phyloP scores from a whole-genome alignment of 2,329 filamentous ascomycete genomes.

The Monosporascus sp. region DNA sequence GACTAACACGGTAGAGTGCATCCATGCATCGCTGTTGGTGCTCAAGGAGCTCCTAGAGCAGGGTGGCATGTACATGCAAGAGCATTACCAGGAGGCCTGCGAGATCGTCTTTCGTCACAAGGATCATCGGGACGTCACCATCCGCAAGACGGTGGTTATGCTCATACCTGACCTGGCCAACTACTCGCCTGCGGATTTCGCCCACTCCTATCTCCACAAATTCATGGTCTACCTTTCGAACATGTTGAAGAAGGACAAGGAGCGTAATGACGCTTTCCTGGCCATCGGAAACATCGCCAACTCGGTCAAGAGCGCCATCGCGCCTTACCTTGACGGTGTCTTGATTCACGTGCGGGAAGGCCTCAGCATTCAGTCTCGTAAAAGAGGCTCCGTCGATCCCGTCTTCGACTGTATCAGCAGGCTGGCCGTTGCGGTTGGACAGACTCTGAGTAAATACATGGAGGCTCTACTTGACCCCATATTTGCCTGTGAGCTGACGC shows the following conservation, averaged over 20 bases:
- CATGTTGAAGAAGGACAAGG: conserved; percentile 91
- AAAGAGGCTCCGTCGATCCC: conserved; percentile 62
- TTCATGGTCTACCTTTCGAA: conserved; percentile 96
- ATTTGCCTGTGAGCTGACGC: conserved; percentile 91
- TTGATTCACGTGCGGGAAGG: conserved; percentile 91
- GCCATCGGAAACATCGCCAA: conserved; percentile 96
- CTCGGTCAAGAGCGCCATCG: conserved; percentile 91
- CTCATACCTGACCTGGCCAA: conserved; percentile 90
- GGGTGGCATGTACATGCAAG: conserved; percentile 99
- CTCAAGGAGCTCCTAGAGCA: conserved; percentile 90
- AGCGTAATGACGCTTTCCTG: conserved; percentile 88
- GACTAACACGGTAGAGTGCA: conserved; percentile 74
- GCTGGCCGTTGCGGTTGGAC: conserved; percentile 88
- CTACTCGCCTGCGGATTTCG: conserved; percentile 89
- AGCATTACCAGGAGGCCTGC: conserved; percentile 84
- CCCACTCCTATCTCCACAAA: conserved; percentile 79
- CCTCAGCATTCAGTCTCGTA: conserved; percentile 71
- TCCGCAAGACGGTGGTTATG: conserved; percentile 82
- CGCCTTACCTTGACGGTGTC: conserved; percentile 90
- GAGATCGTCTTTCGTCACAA: conserved; percentile 90
- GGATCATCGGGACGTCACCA: conserved; percentile 83
- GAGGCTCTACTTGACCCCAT: conserved; percentile 92
- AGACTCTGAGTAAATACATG: conserved; percentile 98
- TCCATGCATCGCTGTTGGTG: conserved; percentile 90
- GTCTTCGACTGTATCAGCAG: conserved; percentile 98